Evolutionary conservation across 805 yeast species (phyloP).

Genomic region (Teunomyces lycoperdinae): DNA sequence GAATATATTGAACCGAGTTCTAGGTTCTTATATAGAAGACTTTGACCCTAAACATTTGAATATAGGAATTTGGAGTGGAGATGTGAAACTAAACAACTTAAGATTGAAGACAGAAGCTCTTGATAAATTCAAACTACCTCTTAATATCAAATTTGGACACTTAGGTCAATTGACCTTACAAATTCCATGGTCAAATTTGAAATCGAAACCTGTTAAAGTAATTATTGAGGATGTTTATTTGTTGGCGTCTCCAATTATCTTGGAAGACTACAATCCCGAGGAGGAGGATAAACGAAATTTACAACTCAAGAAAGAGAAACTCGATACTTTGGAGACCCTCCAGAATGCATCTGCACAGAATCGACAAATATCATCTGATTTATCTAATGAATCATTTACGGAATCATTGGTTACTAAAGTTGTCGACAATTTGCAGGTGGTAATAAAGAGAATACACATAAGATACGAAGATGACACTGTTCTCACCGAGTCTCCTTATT

Average conservation of each 20-base stretch:
- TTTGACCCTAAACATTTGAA: slow-evolving; percentile 94
- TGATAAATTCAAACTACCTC: slow-evolving; percentile 80
- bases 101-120: slow-evolving; percentile 83
- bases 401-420: slow-evolving; percentile 86
- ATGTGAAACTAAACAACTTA: slow-evolving; percentile 78
- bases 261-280: slow-evolving; percentile 51
- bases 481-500: slow-evolving; percentile 71
- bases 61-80: slow-evolving; percentile 97
- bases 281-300: slow-evolving; percentile 60
- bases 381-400: slow-evolving; percentile 74
- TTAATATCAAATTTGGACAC: slow-evolving; percentile 86
- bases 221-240: slow-evolving; percentile 82
- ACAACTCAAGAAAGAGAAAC: slow-evolving; percentile 62
- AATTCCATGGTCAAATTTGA: slow-evolving; percentile 95
- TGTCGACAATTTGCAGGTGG: slow-evolving; percentile 87
- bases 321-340: slow-evolving; percentile 64
- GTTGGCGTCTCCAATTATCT: slow-evolving; percentile 71
- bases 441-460: slow-evolving; percentile 86
- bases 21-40: slow-evolving; percentile 83
- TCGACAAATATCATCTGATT: slow-evolving; percentile 27
- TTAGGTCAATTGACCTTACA: slow-evolving; percentile 85
- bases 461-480: slow-evolving; percentile 81
- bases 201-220: slow-evolving; percentile 87
- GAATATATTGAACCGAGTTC: slow-evolving; percentile 54
- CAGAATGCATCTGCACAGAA: slow-evolving; percentile 43